phyloP scores from a whole-genome alignment of 305 asterid species.

The Petunia hybrid region DNA sequence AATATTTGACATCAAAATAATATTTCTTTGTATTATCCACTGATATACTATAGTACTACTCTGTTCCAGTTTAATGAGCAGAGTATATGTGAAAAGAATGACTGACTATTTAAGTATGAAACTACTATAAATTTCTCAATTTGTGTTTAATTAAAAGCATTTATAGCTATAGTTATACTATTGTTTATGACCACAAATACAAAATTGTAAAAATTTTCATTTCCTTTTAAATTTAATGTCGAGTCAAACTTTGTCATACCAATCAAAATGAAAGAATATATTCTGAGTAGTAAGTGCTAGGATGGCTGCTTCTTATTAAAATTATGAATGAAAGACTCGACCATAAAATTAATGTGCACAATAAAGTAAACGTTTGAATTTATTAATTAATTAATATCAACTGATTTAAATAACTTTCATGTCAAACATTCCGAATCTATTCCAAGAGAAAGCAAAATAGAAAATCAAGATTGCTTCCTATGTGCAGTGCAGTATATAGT shows the following conservation, averaged over 20 bases:
- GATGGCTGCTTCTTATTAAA: slow-evolving; percentile 13
- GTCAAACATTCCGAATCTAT: slow-evolving; percentile 35
- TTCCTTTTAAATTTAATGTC: too few relatives aligned
- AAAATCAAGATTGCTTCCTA: slow-evolving; percentile 48
- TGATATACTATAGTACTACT: not conserved
- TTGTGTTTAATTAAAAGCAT: too few relatives aligned
- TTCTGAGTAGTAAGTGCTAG: not conserved
- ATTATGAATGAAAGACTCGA: not conserved
- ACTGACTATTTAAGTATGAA: too few relatives aligned
- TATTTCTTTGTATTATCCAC: slow-evolving; percentile 8
- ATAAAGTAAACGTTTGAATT: slow-evolving; percentile 1
- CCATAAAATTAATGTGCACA: slow-evolving; percentile 7
- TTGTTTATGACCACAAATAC: too few relatives aligned
- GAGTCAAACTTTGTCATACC: too few relatives aligned
- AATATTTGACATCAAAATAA: slow-evolving; percentile 23
- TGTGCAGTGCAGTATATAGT: slow-evolving; percentile 34
- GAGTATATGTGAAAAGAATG: too few relatives aligned
- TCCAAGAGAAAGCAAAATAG: slow-evolving; percentile 28
- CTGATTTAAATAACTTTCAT: not conserved
- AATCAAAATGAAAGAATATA: not conserved
- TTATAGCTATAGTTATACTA: too few relatives aligned
- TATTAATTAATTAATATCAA: not conserved
- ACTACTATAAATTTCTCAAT: too few relatives aligned
- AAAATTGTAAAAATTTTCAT: too few relatives aligned
- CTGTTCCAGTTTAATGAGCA: too few relatives aligned